Percentiles rank a stretch among this genome's conserved stretches.
Evolutionary conservation across 2,329 filamentous ascomycete genomes (phyloP).

Genomic region (Drechslerella coelobrocha): DNA sequence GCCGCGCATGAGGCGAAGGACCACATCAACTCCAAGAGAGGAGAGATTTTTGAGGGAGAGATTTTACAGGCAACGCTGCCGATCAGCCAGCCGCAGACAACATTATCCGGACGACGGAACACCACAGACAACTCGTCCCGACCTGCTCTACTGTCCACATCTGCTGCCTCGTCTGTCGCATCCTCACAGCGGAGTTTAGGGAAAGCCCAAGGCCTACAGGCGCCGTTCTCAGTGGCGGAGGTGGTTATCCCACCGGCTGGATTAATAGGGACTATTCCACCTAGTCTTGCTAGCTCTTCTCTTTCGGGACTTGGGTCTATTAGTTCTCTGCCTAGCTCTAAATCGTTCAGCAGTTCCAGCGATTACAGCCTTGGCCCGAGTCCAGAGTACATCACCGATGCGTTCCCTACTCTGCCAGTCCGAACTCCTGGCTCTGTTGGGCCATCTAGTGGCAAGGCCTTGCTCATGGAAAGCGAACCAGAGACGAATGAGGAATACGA

Average conservation of each 20-base stretch:
- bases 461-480: conserved; percentile 50
- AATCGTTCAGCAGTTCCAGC: conserved; percentile 45
- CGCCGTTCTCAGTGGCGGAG: conserved; percentile 40
- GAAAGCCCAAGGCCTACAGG: conserved; percentile 36
- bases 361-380: conserved; percentile 46
- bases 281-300: conserved; percentile 35
- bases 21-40: conserved; percentile 49
- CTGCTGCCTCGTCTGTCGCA: conserved; percentile 33
- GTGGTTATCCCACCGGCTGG: conserved; percentile 37
- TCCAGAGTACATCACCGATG: conserved; percentile 45
- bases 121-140: conserved; percentile 45
- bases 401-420: conserved; percentile 30
- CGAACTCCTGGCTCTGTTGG: conserved; percentile 34
- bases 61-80: conserved; percentile 44
- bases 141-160: conserved; percentile 32
- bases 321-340: conserved; percentile 33
- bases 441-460: conserved; percentile 44
- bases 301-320: conserved; percentile 36
- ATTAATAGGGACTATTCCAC: conserved; percentile 46
- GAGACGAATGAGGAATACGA: conserved; percentile 49
- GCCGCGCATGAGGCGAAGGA: conserved; percentile 54
- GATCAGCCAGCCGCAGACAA: conserved; percentile 30
- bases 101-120: conserved; percentile 42
- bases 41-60: conserved; percentile 49
- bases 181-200: conserved; percentile 39